Percentiles rank a stretch among this genome's conserved stretches.
These are phyloP conservation scores for Oryza rufipogon DNA, from an alignment of 176 grass and related monocot species.

Conservation along the genomic window DNA sequence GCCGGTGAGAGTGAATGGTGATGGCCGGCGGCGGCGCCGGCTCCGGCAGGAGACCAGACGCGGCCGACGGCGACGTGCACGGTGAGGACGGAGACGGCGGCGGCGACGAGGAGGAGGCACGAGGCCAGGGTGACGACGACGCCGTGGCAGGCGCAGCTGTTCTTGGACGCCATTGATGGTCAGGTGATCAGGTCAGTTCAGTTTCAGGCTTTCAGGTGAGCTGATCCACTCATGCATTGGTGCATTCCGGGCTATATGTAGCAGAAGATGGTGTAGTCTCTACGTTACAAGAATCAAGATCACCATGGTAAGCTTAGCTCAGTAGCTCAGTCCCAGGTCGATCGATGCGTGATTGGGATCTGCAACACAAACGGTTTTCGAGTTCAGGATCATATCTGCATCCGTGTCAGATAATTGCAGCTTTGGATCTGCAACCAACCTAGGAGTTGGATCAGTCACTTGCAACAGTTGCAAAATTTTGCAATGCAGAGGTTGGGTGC, in stretches of 20 bases:
- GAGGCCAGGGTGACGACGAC: neutral
- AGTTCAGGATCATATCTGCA: neutral
- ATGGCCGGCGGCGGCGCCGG: neutral
- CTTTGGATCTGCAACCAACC: neutral
- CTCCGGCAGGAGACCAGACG: neutral
- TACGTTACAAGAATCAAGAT: neutral
- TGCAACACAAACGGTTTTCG: neutral
- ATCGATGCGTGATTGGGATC: neutral
- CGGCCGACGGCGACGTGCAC: neutral
- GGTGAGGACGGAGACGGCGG: conserved; percentile 17
- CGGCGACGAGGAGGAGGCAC: conserved; percentile 7
- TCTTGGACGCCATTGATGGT: conserved; percentile 5
- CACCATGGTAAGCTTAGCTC: neutral
- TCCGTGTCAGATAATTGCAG: neutral
- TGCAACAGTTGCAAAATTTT: neutral
- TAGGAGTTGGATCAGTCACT: neutral
- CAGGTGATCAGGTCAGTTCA: neutral
- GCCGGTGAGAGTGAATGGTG: neutral
- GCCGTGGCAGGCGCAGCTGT: conserved; percentile 18
- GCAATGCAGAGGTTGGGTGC: conserved; percentile 15
- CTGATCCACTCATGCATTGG: neutral
- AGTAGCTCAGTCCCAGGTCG: neutral
- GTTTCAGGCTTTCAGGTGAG: neutral
- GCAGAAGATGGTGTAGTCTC: neutral
- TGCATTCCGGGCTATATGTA: neutral